Evolutionary conservation across 768 basidiomycete species (phyloP).

Genomic region (Pisolithus microcarpus): DNA sequence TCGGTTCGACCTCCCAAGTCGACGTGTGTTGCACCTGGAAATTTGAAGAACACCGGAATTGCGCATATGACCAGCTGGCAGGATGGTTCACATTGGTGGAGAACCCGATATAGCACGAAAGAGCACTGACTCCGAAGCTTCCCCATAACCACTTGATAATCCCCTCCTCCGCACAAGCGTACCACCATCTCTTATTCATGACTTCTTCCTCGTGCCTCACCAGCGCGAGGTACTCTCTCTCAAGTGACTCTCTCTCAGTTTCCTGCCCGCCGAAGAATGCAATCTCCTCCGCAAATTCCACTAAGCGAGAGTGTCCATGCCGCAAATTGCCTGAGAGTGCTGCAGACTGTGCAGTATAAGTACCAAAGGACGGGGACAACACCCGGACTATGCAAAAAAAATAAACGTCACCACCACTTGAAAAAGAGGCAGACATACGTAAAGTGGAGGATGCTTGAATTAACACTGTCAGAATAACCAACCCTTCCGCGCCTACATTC

Average conservation of each 20-base stretch:
- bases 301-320: conserved; percentile 85
- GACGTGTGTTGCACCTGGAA: conserved; percentile 57
- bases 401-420: not conserved
- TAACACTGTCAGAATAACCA: conserved; percentile 72
- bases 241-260: conserved; percentile 85
- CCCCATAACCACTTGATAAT: conserved; percentile 98
- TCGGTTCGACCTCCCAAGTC: conserved; percentile 89
- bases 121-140: conserved; percentile 71
- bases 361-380: conserved; percentile 87
- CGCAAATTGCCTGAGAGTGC: conserved; percentile 84
- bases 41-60: conserved; percentile 85
- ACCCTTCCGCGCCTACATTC: conserved; percentile 91
- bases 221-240: conserved; percentile 79
- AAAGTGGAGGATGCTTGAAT: conserved; percentile 81
- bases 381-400: conserved; percentile 56
- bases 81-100: conserved; percentile 6
- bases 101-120: not conserved
- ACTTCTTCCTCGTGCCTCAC: conserved; percentile 83
- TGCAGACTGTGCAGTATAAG: conserved; percentile 82
- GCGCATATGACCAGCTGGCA: conserved; percentile 76
- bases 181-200: conserved; percentile 77
- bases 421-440: conserved; percentile 42
- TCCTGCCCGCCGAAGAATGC: conserved; percentile 85
- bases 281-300: conserved; percentile 84
- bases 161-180: conserved; percentile 88